Evolutionary conservation across 2,329 filamentous ascomycete genomes (phyloP), one percentile per base, ranked within the genome.

Genomic region (Arachnomyces sp.): DNA sequence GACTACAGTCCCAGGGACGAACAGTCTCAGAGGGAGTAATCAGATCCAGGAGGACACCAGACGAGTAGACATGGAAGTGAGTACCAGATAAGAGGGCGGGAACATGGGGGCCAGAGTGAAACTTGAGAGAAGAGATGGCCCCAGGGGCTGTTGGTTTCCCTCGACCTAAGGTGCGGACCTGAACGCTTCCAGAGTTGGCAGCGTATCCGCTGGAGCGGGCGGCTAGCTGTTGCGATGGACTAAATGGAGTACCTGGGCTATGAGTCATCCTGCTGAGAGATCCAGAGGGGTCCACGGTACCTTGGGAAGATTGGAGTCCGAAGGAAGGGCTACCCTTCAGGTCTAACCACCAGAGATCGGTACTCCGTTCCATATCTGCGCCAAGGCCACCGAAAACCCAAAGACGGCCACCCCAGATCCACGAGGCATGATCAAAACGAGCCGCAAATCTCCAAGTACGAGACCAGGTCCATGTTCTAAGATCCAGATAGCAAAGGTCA

Each of bases 381-480:
- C 87, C 92, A 36, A 98, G 73, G 2, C 92, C 92, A 30, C 92
- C 92, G 61, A 94, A 95, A 5, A 96, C 88, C 90, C 90, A 98
- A 28, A 98, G 81, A 32, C 87, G 79, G 47, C 92, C 89, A 40
- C 83, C 81, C 74, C 89, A 95, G 44, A 98, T 82, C 73, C 90
- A 95, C 38, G 85, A 88, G 12, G 87, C 88, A 59, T 98, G 92
- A 54, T 98, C 92, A 58, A 94, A 98, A 30, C 92, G 79, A 36
- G 85, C 82, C 17, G 95, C 89, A 58, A 98, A 98, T 45, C 82
- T 84, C 92, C 92, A 98, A 31, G 87, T 82, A 42, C 87, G 81
- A 41, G 90, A 96, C 92, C 92, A 98, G 1, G 89, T 94, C 73
- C 87, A 95, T 2, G 92, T 96, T 68, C 94, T 95, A 34, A 98